Evolutionary conservation across 495 filamentous ascomycete species (phyloP).

Genomic region (Trichoderma gamsii): DNA sequence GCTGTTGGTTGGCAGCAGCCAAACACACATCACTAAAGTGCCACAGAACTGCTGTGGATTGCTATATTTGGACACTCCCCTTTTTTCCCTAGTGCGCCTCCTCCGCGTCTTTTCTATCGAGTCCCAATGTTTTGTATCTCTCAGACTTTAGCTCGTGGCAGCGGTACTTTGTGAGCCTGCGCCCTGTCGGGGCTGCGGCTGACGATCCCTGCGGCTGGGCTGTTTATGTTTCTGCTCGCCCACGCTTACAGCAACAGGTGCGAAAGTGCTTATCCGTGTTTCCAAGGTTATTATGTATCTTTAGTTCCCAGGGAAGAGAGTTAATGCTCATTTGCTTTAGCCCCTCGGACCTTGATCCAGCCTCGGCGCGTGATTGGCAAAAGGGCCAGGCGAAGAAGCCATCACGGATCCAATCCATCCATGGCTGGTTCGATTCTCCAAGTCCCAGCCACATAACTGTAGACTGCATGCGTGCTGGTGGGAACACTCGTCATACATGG

Average conservation of each 20-base stretch:
- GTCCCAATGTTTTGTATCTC: no score
- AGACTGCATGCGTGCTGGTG: not conserved
- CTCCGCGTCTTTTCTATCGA: no score
- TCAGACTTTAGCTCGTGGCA: no score
- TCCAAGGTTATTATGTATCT: no score
- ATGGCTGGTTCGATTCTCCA: not conserved
- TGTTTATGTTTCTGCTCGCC: not conserved
- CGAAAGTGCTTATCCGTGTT: not conserved
- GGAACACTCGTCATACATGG: not conserved
- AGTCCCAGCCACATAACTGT: not conserved
- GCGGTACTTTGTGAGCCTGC: slow-evolving; percentile 3
- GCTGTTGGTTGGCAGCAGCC: not conserved
- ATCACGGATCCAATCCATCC: not conserved
- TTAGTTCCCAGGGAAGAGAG: not conserved
- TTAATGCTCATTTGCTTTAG: not conserved
- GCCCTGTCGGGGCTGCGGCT: slow-evolving; percentile 13
- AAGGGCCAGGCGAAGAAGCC: not conserved
- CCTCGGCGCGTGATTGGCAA: not conserved
- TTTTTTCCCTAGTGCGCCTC: not conserved
- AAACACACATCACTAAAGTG: not conserved
- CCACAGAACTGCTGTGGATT: not conserved
- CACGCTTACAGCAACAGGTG: no score
- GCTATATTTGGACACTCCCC: slow-evolving; percentile 2
- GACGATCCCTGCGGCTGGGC: not conserved
- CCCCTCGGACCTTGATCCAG: no score